phyloP scores from a whole-genome alignment of 23 red algal species.

The Gracilariopsis chorda region DNA sequence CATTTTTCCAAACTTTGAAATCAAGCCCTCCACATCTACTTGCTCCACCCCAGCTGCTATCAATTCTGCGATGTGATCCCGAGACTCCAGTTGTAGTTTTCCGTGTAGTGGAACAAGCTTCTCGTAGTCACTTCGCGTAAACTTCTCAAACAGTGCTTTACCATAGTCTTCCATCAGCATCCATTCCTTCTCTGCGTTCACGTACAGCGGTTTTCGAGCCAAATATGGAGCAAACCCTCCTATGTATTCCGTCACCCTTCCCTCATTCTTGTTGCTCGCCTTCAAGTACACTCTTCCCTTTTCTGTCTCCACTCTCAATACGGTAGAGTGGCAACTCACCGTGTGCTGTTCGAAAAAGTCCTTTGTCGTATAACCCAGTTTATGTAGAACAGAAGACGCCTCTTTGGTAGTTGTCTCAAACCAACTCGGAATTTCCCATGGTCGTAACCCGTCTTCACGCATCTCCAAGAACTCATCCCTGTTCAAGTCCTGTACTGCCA shows the following conservation, averaged over 20 bases:
- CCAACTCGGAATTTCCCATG: background rate
- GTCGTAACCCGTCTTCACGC: too few species aligned
- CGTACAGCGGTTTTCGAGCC: background rate
- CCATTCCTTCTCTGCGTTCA: background rate
- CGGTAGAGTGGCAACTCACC: background rate
- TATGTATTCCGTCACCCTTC: background rate
- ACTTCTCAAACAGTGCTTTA: background rate
- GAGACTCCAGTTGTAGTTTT: background rate
- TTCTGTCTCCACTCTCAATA: background rate
- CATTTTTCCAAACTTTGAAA: background rate
- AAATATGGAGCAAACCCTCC: background rate
- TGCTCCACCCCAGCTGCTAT: background rate
- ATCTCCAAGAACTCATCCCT: too few species aligned
- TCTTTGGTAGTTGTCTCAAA: background rate
- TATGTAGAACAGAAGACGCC: background rate
- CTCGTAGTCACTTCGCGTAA: background rate
- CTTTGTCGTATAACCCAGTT: background rate
- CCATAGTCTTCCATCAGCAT: background rate
- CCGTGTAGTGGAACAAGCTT: background rate
- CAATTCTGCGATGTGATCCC: background rate
- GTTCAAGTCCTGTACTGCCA: too few species aligned
- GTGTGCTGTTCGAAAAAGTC: background rate
- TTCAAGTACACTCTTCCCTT: background rate
- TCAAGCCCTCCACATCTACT: background rate
- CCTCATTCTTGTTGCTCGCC: background rate